phyloP scores from a whole-genome alignment of 2,329 filamentous ascomycete species.

The Pseudopyricularia cyperi region DNA sequence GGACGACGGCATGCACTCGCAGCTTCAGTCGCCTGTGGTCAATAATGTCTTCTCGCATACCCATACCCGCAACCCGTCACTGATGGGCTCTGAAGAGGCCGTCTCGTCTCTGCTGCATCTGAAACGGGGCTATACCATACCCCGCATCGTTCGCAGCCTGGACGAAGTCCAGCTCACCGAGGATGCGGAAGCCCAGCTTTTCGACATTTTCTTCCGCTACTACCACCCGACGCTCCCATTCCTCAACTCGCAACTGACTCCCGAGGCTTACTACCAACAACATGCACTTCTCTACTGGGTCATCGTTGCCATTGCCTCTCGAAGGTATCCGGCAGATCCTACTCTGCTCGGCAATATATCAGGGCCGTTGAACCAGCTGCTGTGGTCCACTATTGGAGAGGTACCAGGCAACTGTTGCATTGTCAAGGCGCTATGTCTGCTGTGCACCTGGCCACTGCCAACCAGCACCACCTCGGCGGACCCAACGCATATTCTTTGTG shows the following conservation, averaged over 20 bases:
- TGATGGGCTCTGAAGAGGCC: slow-evolving; percentile 57
- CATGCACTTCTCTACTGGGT: slow-evolving; percentile 79
- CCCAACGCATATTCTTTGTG: slow-evolving; percentile 68
- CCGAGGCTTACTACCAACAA: slow-evolving; percentile 65
- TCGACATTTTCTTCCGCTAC: slow-evolving; percentile 60
- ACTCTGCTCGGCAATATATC: slow-evolving; percentile 55
- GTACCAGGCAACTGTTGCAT: slow-evolving; percentile 70
- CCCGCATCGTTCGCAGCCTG: slow-evolving; percentile 46
- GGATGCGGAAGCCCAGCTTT: slow-evolving; percentile 49
- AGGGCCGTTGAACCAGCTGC: slow-evolving; percentile 52
- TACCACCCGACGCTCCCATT: slow-evolving; percentile 73
- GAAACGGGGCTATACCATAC: slow-evolving; percentile 50
- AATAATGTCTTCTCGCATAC: slow-evolving; percentile 35
- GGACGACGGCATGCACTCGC: slow-evolving; percentile 35
- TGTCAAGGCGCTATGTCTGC: slow-evolving; percentile 66
- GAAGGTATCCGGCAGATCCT: slow-evolving; percentile 52
- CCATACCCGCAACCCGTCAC: slow-evolving; percentile 47
- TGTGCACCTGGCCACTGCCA: slow-evolving; percentile 73
- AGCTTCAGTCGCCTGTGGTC: slow-evolving; percentile 45
- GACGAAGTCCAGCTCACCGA: slow-evolving; percentile 52
- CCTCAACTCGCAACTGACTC: slow-evolving; percentile 50
- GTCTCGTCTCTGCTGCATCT: slow-evolving; percentile 54
- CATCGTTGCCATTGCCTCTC: slow-evolving; percentile 61
- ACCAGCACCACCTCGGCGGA: slow-evolving; percentile 72
- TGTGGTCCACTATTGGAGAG: slow-evolving; percentile 67